Evolutionary conservation across 2,329 filamentous ascomycete genomes (phyloP), one percentile per base, ranked within the genome.

Genomic region (Colletotrichum sidae): DNA sequence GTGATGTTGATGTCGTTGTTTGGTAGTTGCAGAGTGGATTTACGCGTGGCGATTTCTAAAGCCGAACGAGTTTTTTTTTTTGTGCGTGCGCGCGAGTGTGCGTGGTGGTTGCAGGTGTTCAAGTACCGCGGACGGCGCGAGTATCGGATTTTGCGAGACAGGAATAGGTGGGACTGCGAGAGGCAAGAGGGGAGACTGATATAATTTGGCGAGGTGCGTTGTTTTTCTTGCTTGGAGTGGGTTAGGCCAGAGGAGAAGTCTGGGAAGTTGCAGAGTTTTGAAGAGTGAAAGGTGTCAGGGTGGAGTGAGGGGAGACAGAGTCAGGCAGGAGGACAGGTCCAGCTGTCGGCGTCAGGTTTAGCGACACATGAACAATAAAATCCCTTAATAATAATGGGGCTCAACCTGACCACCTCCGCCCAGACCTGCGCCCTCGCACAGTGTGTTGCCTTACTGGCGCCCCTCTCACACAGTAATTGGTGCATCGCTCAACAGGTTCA

Each of bases 301-400:
- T 58, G 55, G 55, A 58, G 55, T 58, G 46, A 39, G 33, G 55
- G 47, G 55, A 51, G 38, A 38, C 42, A 51, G 55, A 58, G 55
- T 45, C 46, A 51, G 46, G 33, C 35, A 11, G 46, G 25, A 58
- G 33, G 12, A 35, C 35, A 25, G 25, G 25, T 25, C 4, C 25
- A 25, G 25, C 25, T 25, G 25, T 25, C 25, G 25, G 25, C 25
- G 3, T 25, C 25, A 25, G 25, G 25, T 25, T 25, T 12, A n/a
- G 46, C 50, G 38, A 58, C 55, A 58, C 55, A 58, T 58, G 55
- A 42, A 51, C 55, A 51, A 58, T 51, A 51, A 58, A 58, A 58
- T 58, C 44, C 55, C 46, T 17, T 17, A 17, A 51, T 58, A 58
- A 58, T 51, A 58, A 58, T 51, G 55, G 55, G 55, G 46, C 55